Evolutionary conservation across 371 early-diverging fungal species (phyloP).

Genomic region (Lichtheimia hyalospora): DNA sequence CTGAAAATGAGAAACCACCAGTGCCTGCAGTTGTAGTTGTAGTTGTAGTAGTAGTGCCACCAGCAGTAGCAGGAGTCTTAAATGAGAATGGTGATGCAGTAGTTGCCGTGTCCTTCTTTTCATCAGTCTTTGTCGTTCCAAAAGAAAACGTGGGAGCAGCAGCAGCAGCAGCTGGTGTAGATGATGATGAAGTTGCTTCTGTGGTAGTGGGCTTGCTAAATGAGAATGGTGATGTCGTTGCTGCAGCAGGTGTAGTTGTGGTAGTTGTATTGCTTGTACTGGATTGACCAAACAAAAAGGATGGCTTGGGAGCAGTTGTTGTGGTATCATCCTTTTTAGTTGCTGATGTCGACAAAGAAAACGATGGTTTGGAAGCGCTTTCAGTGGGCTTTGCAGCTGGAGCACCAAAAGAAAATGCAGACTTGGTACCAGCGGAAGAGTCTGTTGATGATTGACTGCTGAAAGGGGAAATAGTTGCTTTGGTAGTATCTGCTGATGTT

Average conservation of each 20-base stretch:
- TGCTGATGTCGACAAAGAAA: background rate
- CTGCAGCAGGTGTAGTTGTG: constrained; percentile 5
- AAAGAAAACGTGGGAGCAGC: constrained; percentile 2
- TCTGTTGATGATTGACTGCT: background rate
- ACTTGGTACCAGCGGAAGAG: background rate
- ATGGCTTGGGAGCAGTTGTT: background rate
- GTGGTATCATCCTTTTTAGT: background rate
- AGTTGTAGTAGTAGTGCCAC: constrained; percentile 10
- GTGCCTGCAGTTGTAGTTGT: constrained; percentile 9
- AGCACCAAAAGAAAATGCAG: constrained; percentile 7
- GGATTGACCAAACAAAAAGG: background rate
- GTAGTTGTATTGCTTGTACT: background rate
- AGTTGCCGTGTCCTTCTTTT: constrained; percentile 3
- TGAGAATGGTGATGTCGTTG: constrained; percentile 13
- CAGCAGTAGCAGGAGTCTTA: constrained; percentile 10
- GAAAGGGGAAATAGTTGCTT: too few species aligned
- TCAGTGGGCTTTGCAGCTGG: background rate
- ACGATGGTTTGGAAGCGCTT: background rate
- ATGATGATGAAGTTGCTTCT: background rate
- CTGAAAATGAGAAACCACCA: constrained; percentile 8
- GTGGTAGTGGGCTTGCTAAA: constrained; percentile 9
- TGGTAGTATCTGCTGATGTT: too few species aligned
- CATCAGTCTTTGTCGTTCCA: constrained; percentile 4
- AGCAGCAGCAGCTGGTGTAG: constrained; percentile 4
- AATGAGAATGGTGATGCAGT: constrained; percentile 18